Evolutionary conservation across 495 filamentous ascomycete genomes (phyloP).

Genomic region (Xylaria intraflava): DNA sequence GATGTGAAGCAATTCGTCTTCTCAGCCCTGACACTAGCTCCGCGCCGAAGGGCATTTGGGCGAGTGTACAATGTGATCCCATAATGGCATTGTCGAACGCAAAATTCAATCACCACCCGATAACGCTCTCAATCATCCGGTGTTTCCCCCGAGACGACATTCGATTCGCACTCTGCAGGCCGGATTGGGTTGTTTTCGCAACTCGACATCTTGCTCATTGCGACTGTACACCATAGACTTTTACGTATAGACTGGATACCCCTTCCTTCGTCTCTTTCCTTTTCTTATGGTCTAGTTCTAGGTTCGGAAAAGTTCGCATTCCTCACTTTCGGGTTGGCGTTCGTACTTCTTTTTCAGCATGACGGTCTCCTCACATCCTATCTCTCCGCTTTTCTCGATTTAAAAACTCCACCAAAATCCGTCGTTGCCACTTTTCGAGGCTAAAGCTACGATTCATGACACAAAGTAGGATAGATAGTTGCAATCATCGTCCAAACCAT

Average conservation of each 20-base stretch:
- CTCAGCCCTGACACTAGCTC: neutral
- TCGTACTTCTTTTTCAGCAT: slow-evolving; percentile 3
- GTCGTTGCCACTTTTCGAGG: neutral
- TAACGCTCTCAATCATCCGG: neutral
- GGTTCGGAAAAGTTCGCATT: slow-evolving; percentile 15
- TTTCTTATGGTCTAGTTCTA: slow-evolving; percentile 3
- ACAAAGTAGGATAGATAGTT: slow-evolving; percentile 2
- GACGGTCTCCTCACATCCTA: neutral
- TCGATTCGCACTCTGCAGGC: neutral
- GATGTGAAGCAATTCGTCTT: slow-evolving; percentile 24
- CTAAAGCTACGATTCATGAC: slow-evolving; percentile 8
- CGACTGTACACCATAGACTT: slow-evolving; percentile 26
- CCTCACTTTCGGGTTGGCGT: slow-evolving; percentile 5
- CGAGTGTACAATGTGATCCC: neutral
- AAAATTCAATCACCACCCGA: neutral
- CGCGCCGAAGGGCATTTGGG: neutral
- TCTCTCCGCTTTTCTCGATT: slow-evolving; percentile 1
- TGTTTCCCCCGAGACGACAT: neutral
- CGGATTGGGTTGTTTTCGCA: neutral
- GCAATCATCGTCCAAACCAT: slow-evolving; percentile 1
- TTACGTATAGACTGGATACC: slow-evolving; percentile 32
- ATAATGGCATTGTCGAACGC: neutral
- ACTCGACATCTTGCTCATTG: slow-evolving; percentile 2
- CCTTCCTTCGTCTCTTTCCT: slow-evolving; percentile 8
- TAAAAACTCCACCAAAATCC: slow-evolving; percentile 1